A percentile compares a stretch with the other conserved stretches of the same genome.
These are phyloP conservation scores for Pythium periplocum DNA, from an alignment of 352 stramenopile species.

Conservation along the genomic window DNA sequence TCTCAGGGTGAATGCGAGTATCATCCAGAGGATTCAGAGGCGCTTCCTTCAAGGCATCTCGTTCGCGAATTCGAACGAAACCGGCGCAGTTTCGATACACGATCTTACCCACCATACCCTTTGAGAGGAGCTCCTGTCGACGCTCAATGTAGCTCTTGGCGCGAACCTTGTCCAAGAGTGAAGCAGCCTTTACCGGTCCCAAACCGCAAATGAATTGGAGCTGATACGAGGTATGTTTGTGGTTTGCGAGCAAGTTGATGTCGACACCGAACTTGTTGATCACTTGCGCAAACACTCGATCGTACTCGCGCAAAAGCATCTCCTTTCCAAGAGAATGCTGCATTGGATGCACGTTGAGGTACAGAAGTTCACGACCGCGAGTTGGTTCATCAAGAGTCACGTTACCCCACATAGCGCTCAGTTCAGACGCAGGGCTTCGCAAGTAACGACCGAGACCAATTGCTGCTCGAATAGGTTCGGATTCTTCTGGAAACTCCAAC, in stretches of 20 bases:
- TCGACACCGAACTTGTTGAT: conserved; percentile 88
- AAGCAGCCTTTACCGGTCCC: conserved; percentile 73
- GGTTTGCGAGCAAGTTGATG: conserved; percentile 86
- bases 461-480: conserved; percentile 66
- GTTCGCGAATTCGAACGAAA: conserved; percentile 85
- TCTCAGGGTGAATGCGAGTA: conserved; percentile 85
- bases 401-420: conserved; percentile 85
- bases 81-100: conserved; percentile 86
- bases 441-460: conserved; percentile 78
- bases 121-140: conserved; percentile 81
- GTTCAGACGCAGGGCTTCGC: conserved; percentile 78
- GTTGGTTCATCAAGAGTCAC: conserved; percentile 71
- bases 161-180: conserved; percentile 78
- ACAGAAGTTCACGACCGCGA: conserved; percentile 75
- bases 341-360: conserved; percentile 82
- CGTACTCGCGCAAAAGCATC: conserved; percentile 78
- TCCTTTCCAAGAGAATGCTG: conserved; percentile 86
- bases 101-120: conserved; percentile 78
- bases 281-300: conserved; percentile 79
- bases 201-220: conserved; percentile 86
- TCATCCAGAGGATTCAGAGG: conserved; percentile 85
- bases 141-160: conserved; percentile 84
- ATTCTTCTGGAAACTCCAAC: conserved; percentile 81
- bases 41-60: conserved; percentile 76
- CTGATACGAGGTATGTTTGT: conserved; percentile 84